phyloP scores from a whole-genome alignment of 202 grass and related monocot genomes.

The Hordeum pubiflorum region DNA sequence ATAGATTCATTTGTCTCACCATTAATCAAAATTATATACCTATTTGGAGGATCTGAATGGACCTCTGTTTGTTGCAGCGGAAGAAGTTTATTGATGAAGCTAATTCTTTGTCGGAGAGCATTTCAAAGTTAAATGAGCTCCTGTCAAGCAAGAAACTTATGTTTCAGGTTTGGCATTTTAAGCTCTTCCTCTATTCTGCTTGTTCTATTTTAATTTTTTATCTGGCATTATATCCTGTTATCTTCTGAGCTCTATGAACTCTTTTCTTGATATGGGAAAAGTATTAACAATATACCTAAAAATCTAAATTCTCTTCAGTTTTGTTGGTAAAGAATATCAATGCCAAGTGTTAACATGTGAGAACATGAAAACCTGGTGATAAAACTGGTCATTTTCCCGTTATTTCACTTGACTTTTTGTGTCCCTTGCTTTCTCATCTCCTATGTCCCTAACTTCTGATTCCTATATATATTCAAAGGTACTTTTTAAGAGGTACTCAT shows the following conservation, averaged over 20 bases:
- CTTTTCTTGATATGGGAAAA: not conserved
- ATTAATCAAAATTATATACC: not conserved
- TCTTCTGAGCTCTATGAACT: slow-evolving; percentile 18
- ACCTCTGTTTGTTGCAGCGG: slow-evolving; percentile 50
- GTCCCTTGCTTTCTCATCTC: not conserved
- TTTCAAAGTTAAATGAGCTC: slow-evolving; percentile 89
- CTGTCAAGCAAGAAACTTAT: slow-evolving; percentile 88
- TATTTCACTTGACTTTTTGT: not conserved
- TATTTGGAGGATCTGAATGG: slow-evolving; percentile 10
- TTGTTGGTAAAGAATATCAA: slow-evolving; percentile 20
- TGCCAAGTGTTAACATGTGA: not conserved
- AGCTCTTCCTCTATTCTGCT: slow-evolving; percentile 10
- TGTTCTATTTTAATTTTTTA: not conserved
- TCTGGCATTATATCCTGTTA: not conserved
- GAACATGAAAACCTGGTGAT: not conserved
- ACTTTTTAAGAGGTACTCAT: not conserved
- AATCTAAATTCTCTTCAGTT: not conserved
- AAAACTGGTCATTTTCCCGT: not conserved
- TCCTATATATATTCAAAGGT: not conserved
- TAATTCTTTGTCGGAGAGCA: slow-evolving; percentile 49
- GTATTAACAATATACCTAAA: not conserved
- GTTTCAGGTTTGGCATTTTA: slow-evolving; percentile 59
- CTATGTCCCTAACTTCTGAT: not conserved
- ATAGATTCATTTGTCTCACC: slow-evolving; percentile 3
- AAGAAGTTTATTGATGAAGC: slow-evolving; percentile 93